Percentiles rank a stretch among this genome's conserved stretches.
phyloP scores from a whole-genome alignment of 441 rosid genomes.

The Aleurites moluccanus region DNA sequence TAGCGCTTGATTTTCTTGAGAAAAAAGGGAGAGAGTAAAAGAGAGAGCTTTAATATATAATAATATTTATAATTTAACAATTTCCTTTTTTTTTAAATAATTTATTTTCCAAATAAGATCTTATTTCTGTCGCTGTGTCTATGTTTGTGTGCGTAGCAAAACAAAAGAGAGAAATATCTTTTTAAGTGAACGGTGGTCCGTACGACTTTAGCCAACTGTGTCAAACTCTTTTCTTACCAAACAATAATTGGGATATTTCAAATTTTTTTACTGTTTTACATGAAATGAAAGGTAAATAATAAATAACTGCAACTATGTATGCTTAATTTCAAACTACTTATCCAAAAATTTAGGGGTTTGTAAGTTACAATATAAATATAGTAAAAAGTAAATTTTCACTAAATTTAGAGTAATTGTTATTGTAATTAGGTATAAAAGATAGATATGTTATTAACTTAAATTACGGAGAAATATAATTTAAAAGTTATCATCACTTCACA shows the following conservation, averaged over 20 bases:
- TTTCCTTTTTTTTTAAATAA: not conserved
- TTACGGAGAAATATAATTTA: no score
- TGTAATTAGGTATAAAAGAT: no score
- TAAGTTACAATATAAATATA: no score
- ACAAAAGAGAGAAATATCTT: not conserved
- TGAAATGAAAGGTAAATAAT: not conserved
- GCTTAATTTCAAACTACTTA: no score
- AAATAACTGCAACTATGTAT: no score
- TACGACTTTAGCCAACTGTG: not conserved
- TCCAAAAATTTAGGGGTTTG: not conserved
- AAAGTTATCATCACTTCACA: no score
- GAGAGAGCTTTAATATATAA: no score
- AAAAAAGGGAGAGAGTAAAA: not conserved
- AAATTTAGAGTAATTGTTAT: no score
- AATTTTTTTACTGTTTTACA: no score
- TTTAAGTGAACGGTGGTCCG: not conserved
- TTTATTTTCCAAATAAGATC: not conserved
- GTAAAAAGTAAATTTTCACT: no score
- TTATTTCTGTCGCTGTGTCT: not conserved
- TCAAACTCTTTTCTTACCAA: not conserved
- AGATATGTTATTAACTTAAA: no score
- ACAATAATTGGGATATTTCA: no score
- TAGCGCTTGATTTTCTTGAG: constrained; percentile 8
- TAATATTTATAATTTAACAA: not conserved
- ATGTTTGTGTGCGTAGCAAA: not conserved